Percentiles rank a stretch among this genome's conserved stretches.
phyloP scores from a whole-genome alignment of 1,284 basidiomycete genomes.

The Pulveroboletus sp. region DNA sequence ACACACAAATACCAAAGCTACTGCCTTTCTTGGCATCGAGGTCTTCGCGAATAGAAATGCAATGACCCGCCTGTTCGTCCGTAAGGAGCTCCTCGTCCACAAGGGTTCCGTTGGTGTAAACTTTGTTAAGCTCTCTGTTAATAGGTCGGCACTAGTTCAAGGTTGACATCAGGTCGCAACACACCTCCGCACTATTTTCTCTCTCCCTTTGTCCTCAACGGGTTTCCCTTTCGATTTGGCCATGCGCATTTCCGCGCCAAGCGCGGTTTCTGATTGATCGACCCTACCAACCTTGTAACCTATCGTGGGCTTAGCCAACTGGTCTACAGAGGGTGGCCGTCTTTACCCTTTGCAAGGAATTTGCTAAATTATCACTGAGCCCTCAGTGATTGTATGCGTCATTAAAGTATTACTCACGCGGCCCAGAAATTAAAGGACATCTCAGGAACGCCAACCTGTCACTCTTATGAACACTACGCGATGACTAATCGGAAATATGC shows the following conservation, averaged over 20 bases:
- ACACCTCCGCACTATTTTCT: conserved; percentile 81
- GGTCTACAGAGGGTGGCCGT: neutral
- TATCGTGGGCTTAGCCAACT: conserved; percentile 25
- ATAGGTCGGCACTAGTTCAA: conserved; percentile 2
- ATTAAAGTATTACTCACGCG: conserved; percentile 53
- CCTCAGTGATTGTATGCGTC: conserved; percentile 4
- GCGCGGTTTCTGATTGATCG: conserved; percentile 94
- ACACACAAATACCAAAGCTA: conserved; percentile 88
- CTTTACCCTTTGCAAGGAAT: conserved; percentile 75
- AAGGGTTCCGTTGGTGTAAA: conserved; percentile 96
- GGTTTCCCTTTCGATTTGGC: conserved; percentile 70
- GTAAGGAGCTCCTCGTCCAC: conserved; percentile 88
- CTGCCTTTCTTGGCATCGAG: conserved; percentile 47
- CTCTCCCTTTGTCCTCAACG: conserved; percentile 51
- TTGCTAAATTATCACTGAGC: conserved; percentile 46
- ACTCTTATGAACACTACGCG: conserved; percentile 6
- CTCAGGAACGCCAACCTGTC: conserved; percentile 93
- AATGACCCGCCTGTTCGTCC: conserved; percentile 95
- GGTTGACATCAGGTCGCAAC: conserved; percentile 4
- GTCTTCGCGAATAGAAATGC: conserved; percentile 84
- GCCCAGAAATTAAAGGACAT: conserved; percentile 93
- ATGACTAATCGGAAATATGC: conserved; percentile 13
- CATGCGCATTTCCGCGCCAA: conserved; percentile 80
- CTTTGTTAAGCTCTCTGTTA: conserved; percentile 86
- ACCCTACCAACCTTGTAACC: conserved; percentile 98